A percentile compares a stretch with the other conserved stretches of the same genome.
Conservation (phyloP, 345 rosid genomes). For the Eucalyptus erythrocorys region DNA sequence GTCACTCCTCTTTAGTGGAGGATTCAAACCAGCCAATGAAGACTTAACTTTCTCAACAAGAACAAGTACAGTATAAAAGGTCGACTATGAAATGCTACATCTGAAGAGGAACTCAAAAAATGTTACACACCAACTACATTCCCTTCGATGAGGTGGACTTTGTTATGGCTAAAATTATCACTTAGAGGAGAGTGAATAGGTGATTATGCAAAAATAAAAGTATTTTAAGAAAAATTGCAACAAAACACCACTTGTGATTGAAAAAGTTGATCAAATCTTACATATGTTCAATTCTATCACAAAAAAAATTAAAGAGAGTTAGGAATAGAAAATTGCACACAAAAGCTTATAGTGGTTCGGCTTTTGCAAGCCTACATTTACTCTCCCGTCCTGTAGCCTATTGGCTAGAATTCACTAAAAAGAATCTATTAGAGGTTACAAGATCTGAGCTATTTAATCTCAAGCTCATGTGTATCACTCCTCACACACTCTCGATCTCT, state of each 20-base stretch:
- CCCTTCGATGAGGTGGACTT: not conserved
- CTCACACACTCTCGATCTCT: too few species aligned
- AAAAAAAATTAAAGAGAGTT: too few species aligned
- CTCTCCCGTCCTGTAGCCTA: rapidly evolving
- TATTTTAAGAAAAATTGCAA: too few species aligned
- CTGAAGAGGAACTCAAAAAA: not conserved
- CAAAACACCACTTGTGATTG: too few species aligned
- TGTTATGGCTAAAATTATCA: too few species aligned
- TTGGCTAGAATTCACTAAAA: too few species aligned
- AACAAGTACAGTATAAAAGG: not conserved
- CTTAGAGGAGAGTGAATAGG: rapidly evolving
- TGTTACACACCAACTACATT: not conserved
- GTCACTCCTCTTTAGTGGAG: not conserved
- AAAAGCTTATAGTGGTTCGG: rapidly evolving
- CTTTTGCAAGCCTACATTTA: rapidly evolving
- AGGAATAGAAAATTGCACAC: too few species aligned
- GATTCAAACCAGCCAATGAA: not conserved
- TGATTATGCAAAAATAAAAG: too few species aligned
- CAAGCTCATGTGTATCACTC: too few species aligned
- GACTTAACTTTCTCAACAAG: not conserved
- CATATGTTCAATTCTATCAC: rapidly evolving
- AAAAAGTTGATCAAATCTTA: too few species aligned
- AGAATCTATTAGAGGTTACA: too few species aligned
- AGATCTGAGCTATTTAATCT: too few species aligned
- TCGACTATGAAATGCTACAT: not conserved